Base-by-base conservation (phyloP, 2,329 filamentous ascomycete genomes). In the Colletotrichum australisinense region DNA sequence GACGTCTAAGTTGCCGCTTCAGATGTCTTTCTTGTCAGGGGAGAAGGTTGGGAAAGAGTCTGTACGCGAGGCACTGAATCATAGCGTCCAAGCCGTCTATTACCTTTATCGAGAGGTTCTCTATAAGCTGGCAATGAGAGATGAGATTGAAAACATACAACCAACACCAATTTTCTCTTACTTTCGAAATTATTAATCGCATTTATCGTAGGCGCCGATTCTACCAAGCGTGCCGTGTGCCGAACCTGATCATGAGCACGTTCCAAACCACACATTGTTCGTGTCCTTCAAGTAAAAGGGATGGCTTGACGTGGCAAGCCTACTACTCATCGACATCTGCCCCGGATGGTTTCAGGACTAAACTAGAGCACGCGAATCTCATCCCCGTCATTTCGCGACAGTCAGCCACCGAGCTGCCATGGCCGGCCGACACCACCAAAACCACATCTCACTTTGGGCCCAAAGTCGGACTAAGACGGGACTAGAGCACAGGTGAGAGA, bases 221-320 rank as follows among this genome's bases (percentile, higher is more conserved):
- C 42, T 49, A 6, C 19, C 42, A 22, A 11, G 19, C 42, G 42
- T 49, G 42, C 19, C 8, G 42, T n/a, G 62, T 32, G 22, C 30
- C 28, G 46, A 24, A 1, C 42, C 38, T 24, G 62, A 52, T 64
- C 49, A 64, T 35, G 57, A 30, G 16, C 24, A 42, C 5, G 19
- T 19, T 11, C 30, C 46, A 12, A 24, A 16, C 6, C 38, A 35
- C 32, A 49, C 30, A n/a, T 58, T 22, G 12, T 38, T 55, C 42
- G 26, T 14, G 26, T 55, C 12, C 24, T 49, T 30, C 5, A 12
- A 38, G 49, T 38, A 9, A 24, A 53, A 16, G 60, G 62, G 58
- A 30, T 42, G 35, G 60, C 49, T 58, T 71, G 71, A 73, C 71
- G 67, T 73, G 67, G 71, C 71, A 73, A 73, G 71, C 38, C 8